Percentiles rank a stretch among this genome's conserved stretches.
phyloP scores from a whole-genome alignment of 805 yeast genomes.

The Kodamaea laetipori region DNA sequence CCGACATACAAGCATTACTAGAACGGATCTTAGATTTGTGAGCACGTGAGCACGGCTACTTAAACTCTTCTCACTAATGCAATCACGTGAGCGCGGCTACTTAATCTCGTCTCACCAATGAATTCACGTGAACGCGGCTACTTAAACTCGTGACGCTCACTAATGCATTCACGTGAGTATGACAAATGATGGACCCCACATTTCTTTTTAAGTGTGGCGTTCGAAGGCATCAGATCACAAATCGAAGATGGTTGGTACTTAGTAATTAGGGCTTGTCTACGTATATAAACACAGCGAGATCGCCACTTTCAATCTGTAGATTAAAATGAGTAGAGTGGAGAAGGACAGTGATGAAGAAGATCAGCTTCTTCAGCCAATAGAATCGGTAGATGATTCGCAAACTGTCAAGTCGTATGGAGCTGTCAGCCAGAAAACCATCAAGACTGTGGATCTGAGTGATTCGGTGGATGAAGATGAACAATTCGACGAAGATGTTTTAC shows the following conservation, averaged over 20 bases:
- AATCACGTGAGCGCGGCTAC: too few species aligned
- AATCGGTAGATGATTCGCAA: not conserved
- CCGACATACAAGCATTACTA: conserved; percentile 13
- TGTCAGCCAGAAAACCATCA: not conserved
- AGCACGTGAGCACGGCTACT: too few species aligned
- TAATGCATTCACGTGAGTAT: too few species aligned
- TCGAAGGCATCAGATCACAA: not conserved
- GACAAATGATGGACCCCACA: too few species aligned
- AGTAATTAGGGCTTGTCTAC: not conserved
- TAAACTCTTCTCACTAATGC: too few species aligned
- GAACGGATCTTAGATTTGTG: conserved; percentile 12
- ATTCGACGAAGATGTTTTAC: conserved; percentile 23
- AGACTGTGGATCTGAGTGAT: not conserved
- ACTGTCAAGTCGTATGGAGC: conserved; percentile 8
- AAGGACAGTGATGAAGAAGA: not conserved
- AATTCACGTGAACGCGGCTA: too few species aligned
- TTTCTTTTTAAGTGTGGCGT: not conserved
- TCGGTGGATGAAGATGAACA: not conserved
- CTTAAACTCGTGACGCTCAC: too few species aligned
- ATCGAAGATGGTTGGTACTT: not conserved
- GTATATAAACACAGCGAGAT: too few species aligned
- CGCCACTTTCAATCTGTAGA: conserved; percentile 1
- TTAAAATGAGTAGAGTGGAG: not conserved
- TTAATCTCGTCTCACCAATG: too few species aligned
- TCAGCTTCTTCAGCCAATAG: not conserved